Percentiles rank a stretch among this genome's conserved stretches.
Conservation (phyloP, 2,329 filamentous ascomycete genomes). For the Phyllosticta ampelicida region DNA sequence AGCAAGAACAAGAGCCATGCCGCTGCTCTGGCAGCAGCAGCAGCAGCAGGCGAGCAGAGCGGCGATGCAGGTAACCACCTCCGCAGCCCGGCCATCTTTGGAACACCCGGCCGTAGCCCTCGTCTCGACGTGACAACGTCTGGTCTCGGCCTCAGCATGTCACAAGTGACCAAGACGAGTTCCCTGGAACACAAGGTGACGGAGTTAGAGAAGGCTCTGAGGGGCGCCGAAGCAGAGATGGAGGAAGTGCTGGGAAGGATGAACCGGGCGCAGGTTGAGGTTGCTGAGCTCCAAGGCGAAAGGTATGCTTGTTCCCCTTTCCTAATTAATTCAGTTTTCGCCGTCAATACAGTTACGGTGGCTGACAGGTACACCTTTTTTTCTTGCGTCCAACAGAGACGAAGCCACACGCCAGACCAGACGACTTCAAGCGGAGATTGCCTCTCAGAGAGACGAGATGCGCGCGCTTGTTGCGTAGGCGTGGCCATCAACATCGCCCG, state of each 20-base stretch:
- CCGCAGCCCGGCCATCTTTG: slow-evolving; percentile 31
- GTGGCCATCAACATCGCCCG: neutral
- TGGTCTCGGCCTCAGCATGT: slow-evolving; percentile 47
- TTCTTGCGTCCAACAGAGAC: slow-evolving; percentile 38
- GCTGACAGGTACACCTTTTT: slow-evolving; percentile 13
- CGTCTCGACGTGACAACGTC: slow-evolving; percentile 51
- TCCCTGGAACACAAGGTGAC: slow-evolving; percentile 66
- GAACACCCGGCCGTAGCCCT: slow-evolving; percentile 48
- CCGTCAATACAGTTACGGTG: neutral
- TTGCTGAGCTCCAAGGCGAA: slow-evolving; percentile 65
- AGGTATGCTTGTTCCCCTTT: slow-evolving; percentile 29
- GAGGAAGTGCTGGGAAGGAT: slow-evolving; percentile 72
- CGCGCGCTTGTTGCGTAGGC: slow-evolving; percentile 35
- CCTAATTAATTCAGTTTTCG: neutral
- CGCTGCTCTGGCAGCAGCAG: neutral
- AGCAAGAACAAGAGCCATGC: slow-evolving; percentile 1
- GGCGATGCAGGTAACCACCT: slow-evolving; percentile 11
- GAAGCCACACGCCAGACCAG: slow-evolving; percentile 62
- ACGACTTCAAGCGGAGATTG: slow-evolving; percentile 56
- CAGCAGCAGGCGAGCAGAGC: slow-evolving; percentile 1
- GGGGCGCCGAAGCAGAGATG: slow-evolving; percentile 70
- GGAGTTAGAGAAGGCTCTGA: slow-evolving; percentile 73
- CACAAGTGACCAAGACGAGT: slow-evolving; percentile 63
- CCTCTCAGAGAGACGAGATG: slow-evolving; percentile 51
- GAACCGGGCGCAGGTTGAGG: slow-evolving; percentile 74